Evolutionary conservation across 106 monocot species (phyloP), one percentile per base, ranked within the genome.

Genomic region (Dioscorea dumetorum): DNA sequence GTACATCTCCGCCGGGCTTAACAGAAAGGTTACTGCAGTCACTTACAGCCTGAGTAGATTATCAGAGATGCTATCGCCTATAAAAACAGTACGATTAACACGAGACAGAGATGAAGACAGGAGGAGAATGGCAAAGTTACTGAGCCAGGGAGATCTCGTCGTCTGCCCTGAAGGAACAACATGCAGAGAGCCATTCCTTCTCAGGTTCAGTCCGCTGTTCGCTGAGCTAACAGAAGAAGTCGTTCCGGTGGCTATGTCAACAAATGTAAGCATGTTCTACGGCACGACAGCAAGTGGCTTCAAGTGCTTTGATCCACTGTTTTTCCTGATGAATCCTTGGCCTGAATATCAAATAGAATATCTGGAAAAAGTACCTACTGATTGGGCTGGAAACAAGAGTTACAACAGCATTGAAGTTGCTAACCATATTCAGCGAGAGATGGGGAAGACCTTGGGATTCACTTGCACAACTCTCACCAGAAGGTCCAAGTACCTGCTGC

Each of bases 121-220:
- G 21, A 76, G 49, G 31, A 78, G 56, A 49, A 87, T 91, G 87
- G 61, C 31, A 58, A 4, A 20, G 22, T 64, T 76, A 5, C 50
- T 83, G 18, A 23, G 24, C 0, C 16, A 64, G 1, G 78, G 75
- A 0, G 78, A 81, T 57, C 57, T 90, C 5, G 81, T 87, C 15
- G 76, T 90, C 12, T 83, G 83, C 76, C 90, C 90, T 0, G 87
- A 87, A 58, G 91, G 91, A 5, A 87, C 87, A 24, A 91, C 91
- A 0, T 87, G 91, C 60, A 14, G 91, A 20, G 87, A 91, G 58
- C 86, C 90, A 4, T 90, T 73, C 31, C 71, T 90, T 17, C 73
- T 93, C 12, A 21, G 93, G 24, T 93, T 93, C 85, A 93, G 93
- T 72, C 81, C 93, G 4, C 63, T 93, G 71, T 93, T 88, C 19